Percentiles rank a stretch among this genome's conserved stretches.
Conservation (phyloP, 2,329 filamentous ascomycete species). For the Fusarium aywerte region DNA sequence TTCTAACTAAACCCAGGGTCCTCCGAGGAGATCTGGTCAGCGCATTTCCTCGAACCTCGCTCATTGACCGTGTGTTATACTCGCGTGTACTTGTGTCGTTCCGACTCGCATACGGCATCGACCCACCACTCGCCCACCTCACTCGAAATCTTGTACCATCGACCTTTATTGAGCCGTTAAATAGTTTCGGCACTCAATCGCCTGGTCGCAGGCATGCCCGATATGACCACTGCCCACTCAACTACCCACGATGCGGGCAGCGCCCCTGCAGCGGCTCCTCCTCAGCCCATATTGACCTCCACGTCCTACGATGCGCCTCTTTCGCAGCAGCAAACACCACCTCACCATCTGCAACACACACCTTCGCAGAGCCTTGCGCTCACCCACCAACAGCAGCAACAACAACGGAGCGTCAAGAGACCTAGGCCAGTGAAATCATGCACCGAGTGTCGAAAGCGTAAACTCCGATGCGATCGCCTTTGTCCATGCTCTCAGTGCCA, state of each 20-base stretch:
- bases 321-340: slow-evolving; percentile 45
- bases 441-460: slow-evolving; percentile 67
- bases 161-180: slow-evolving; percentile 9
- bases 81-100: slow-evolving; percentile 10
- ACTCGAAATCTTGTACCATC: slow-evolving; percentile 4
- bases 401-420: slow-evolving; percentile 61
- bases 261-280: slow-evolving; percentile 26
- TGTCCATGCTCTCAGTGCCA: slow-evolving; percentile 68
- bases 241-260: slow-evolving; percentile 40
- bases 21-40: slow-evolving; percentile 20
- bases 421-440: slow-evolving; percentile 67
- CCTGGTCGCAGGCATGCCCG: slow-evolving; percentile 19
- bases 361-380: slow-evolving; percentile 39
- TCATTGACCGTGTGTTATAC: slow-evolving; percentile 17
- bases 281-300: slow-evolving; percentile 34
- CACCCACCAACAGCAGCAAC: slow-evolving; percentile 46
- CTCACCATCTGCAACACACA: slow-evolving; percentile 45
- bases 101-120: slow-evolving; percentile 8
- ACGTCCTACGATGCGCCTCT: slow-evolving; percentile 42
- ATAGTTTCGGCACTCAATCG: slow-evolving; percentile 7
- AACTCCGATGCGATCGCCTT: slow-evolving; percentile 66
- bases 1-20: slow-evolving; percentile 8
- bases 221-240: slow-evolving; percentile 43
- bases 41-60: slow-evolving; percentile 17
- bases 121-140: slow-evolving; percentile 7